Base-by-base conservation (phyloP, 1,139 yeast genomes). In the Saccharomyces hybrid region DNA sequence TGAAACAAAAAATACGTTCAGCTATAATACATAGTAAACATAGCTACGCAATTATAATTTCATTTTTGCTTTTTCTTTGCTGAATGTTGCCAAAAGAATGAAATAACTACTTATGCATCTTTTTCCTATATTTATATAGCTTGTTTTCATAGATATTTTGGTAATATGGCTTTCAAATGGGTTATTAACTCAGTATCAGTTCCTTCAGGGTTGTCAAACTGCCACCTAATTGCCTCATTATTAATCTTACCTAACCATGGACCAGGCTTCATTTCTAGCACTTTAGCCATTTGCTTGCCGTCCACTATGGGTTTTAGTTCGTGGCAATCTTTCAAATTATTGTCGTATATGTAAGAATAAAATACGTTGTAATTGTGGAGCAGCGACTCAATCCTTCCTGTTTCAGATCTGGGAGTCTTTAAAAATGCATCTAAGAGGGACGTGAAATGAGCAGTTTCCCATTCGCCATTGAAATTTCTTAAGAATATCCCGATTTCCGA, bases 161-260 rank as follows among this genome's bases (percentile, higher is more conserved):
- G 63, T 8, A 67, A 47, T n/a, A 64, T 61, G 1, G 55, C 46
- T 57, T 74, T 72, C 31, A 82, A 69, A 61, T 73, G 77, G 16
- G 71, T 75, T 46, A 83, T 61, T 65, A 89, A 80, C 42, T 85
- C 84, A 0, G 78, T 81, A 52, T 72, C 73, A 0, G 78, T 66
- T 7, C 77, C 76, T 0, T 63, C 46, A 34, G 95, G 95, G 61
- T 88, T 70, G 58, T 85, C 90, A 56, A 89, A 73, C 70, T 90
- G 96, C 88, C 91, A 85, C 13, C 75, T 70, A 47, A 88, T 68
- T 8, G 88, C 76, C 48, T 76, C 71, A n/a, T 80, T 81, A 55
- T 81, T 78, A 11, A 83, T 71, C 29, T 71, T 70, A 7, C 81
- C 76, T 77, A 89, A 76, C 96, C 96, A 89, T 3, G 91, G 90